Evolutionary conservation across 257 asterid species (phyloP).

Genomic region (Rubia yunnanensis): DNA sequence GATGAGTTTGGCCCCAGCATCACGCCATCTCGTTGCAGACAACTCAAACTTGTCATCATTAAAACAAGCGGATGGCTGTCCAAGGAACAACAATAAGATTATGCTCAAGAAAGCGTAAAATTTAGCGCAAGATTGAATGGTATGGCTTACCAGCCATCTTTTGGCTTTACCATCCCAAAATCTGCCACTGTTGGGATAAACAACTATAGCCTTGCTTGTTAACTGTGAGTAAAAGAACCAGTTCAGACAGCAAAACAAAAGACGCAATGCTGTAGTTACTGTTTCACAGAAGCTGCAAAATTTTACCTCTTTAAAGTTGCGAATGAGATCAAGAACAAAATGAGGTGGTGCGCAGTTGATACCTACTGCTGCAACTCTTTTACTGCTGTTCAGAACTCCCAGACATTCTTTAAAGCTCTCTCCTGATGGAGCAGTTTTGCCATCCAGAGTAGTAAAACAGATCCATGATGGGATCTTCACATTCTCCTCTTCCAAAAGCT

Average conservation of each 20-base stretch:
- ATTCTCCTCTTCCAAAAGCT: constrained; percentile 63
- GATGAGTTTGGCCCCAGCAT: constrained; percentile 63
- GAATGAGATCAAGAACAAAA: constrained; percentile 51
- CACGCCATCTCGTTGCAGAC: constrained; percentile 56
- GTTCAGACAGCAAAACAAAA: not conserved
- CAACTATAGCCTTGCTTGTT: constrained; percentile 58
- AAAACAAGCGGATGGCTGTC: constrained; percentile 61
- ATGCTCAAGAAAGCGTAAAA: not conserved
- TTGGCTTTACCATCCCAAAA: constrained; percentile 72
- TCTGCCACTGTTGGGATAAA: constrained; percentile 76
- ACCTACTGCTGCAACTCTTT: constrained; percentile 54
- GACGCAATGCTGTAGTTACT: not conserved
- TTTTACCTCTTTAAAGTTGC: constrained; percentile 54
- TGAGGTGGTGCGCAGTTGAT: constrained; percentile 87
- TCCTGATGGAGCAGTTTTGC: constrained; percentile 72
- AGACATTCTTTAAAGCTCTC: constrained; percentile 67
- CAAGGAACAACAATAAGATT: not conserved
- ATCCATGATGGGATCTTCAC: constrained; percentile 75
- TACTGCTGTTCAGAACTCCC: constrained; percentile 38
- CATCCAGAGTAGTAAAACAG: constrained; percentile 73
- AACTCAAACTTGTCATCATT: constrained; percentile 54
- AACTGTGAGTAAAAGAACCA: constrained; percentile 27
- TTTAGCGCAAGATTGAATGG: not conserved
- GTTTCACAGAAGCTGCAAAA: not conserved
- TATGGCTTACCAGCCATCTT: constrained; percentile 57